Conservation (phyloP, 768 basidiomycete genomes). For the Mycena sanguinolenta region DNA sequence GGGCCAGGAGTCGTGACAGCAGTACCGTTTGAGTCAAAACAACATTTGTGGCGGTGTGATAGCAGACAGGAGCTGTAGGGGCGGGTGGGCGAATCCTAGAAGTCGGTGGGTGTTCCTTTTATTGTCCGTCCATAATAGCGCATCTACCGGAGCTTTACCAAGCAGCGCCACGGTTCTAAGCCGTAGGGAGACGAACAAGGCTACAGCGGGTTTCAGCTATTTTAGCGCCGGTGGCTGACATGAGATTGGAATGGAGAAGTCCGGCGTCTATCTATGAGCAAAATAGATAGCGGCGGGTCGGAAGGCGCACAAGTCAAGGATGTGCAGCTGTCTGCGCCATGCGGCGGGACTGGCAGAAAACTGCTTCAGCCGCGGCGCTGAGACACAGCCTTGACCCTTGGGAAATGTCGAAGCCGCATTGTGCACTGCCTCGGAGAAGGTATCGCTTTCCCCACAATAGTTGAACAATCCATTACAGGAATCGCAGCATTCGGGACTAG, state of each 20-base stretch:
- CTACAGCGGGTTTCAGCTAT: constrained; percentile 9
- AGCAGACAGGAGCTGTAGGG: not conserved
- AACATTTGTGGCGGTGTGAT: not conserved
- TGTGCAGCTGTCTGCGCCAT: too few relatives aligned
- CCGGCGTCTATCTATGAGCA: too few relatives aligned
- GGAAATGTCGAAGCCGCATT: too few relatives aligned
- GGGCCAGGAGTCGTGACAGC: constrained; percentile 12
- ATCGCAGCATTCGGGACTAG: too few relatives aligned
- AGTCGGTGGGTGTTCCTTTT: constrained; percentile 3
- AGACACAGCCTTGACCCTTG: too few relatives aligned
- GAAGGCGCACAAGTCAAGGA: too few relatives aligned
- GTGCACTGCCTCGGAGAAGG: too few relatives aligned
- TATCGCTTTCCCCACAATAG: too few relatives aligned
- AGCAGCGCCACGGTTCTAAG: constrained; percentile 24
- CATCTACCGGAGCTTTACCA: constrained; percentile 1
- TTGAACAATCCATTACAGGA: too few relatives aligned
- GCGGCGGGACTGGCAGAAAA: too few relatives aligned
- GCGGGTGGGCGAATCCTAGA: not conserved
- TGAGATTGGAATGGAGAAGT: not conserved
- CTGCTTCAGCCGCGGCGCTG: too few relatives aligned
- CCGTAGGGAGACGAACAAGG: not conserved
- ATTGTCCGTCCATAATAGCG: not conserved
- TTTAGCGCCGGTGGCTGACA: not conserved
- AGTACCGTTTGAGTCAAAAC: not conserved
- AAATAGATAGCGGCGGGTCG: too few relatives aligned